Base-by-base conservation (phyloP, 208 protist genomes). In the Wallacemonas sp. region DNA sequence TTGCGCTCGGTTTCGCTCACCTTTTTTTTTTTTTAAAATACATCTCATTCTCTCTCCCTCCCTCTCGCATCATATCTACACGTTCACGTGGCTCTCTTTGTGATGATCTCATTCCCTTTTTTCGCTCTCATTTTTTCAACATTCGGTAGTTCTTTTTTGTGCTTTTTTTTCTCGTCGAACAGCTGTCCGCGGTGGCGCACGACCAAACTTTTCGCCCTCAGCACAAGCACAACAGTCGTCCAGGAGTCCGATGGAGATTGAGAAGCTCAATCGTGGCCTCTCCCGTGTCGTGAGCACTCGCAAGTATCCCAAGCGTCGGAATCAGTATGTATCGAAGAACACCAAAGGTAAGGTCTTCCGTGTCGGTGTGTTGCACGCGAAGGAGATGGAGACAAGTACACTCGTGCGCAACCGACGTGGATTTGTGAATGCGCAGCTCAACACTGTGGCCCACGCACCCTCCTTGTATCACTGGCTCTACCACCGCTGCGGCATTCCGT, bases 401-500 rank as follows among this genome's bases (percentile, higher is more conserved):
- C 58, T 95, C 44, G 60, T 68, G 62, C 79, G 79, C 19, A 95
- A 95, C 41, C 70, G 85, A 3, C 79, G 87, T 45, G 90, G 90
- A 11, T 95, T 86, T 70, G 74, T 86, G 22, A 93, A 91, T 60
- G 76, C 79, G 30, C 84, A 93, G 61, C 54, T 93, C 28, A 96
- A 88, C 66, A 94, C 86, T 6, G 90, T 90, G 19, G 90, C 90
- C 21, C 85, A 92, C 54, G 80, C 87, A 11, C 90, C 90, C 1
- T 93, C 87, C 12, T 46, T 96, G 1, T 96, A 96, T 46, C 85
- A 93, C 75, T 96, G 90, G 87, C 82, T 96, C 14, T 93, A 88
- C 47, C 90, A 96, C 54, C 82, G 86, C 54, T 96, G 90, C 54
- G 90, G 90, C 42, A 77, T 96, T 26, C 82, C 90, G 0, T 96